Evolutionary conservation across 2,329 filamentous ascomycete genomes (phyloP).

Genomic region (Canariomyces notabilis): DNA sequence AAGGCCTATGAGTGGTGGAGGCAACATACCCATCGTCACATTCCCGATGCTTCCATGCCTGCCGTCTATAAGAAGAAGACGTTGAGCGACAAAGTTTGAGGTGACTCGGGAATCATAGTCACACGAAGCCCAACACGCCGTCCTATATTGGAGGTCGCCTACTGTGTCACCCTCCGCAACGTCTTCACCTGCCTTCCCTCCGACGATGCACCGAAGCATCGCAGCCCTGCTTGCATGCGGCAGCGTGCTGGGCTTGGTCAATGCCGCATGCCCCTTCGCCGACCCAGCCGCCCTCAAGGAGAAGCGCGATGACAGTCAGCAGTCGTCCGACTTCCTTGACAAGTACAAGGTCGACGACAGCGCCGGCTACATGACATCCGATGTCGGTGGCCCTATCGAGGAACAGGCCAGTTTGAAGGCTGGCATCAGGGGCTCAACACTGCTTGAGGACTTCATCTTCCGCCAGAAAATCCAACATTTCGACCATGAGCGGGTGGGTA

Average conservation of each 20-base stretch:
- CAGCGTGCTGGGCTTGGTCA: constrained; percentile 17
- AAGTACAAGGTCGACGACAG: constrained; percentile 48
- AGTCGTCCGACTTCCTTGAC: constrained; percentile 24
- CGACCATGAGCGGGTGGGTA: constrained; percentile 61
- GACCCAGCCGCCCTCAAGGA: constrained; percentile 16
- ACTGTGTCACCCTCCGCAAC: neutral
- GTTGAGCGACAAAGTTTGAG: too few relatives aligned
- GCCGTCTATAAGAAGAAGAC: neutral
- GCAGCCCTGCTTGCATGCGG: constrained; percentile 20
- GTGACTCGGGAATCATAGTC: neutral
- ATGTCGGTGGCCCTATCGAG: constrained; percentile 62
- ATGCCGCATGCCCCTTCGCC: constrained; percentile 24
- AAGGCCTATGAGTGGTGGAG: neutral
- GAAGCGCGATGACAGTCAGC: constrained; percentile 14
- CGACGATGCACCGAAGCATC: constrained; percentile 17
- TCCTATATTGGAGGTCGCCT: neutral
- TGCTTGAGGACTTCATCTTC: constrained; percentile 69
- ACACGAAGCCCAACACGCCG: neutral
- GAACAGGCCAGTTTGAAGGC: constrained; percentile 63
- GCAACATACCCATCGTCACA: constrained; percentile 2
- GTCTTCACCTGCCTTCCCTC: neutral
- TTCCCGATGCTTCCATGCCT: neutral
- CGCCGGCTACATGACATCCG: constrained; percentile 55
- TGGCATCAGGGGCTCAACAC: constrained; percentile 61
- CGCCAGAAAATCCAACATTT: constrained; percentile 68